Base-by-base conservation (phyloP, 129 eudicot species). In the Flaveria trinervia region DNA sequence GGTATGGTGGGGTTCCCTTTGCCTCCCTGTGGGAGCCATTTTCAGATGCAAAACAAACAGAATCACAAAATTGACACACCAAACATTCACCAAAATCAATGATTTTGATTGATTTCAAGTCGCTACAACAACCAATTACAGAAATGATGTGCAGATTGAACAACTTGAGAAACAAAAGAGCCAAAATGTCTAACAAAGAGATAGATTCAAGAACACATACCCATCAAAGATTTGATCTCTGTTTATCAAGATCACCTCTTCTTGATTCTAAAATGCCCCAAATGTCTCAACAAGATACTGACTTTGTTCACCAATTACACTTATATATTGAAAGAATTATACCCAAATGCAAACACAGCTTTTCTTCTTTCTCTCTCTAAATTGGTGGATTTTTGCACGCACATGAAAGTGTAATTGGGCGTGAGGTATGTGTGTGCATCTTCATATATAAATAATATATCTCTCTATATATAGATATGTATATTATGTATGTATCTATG, bases 191-290 rank as follows among this genome's bases (percentile, higher is more conserved):
- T 36, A 36, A 36, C 41, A 36, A 4, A 30, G 41, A 5, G 41
- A 33, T 33, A 4, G 39, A 36, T 36, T 36, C 8, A 36, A 36
- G 41, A 77, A 54, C 28, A 77, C 86, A 67, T 89, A 89, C 98
- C 96, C 93, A 89, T 89, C 68, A 65, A 56, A 39, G 81, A 51
- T 81, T 25, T 28, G 78, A 46, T 22, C 17, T 78, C 68, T 46
- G 61, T 51, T 77, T 76, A 79, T 65, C 81, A 76, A 86, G 86
- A 90, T 75, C 77, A 71, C 80, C 43, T 26, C 6, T 23, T 7
- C 18, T 76, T 41, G 49, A 45, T 72, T 56, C 61, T 73, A 56
- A 52, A 41, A 73, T 16, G 3, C 81, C 74, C 12, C 9, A 45
- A 68, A 68, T 49, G 26, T 12, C 9, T 45, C 50, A n/a, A 7